Conservation (phyloP, 331 rosid genomes). For the Phaseolus coccineus region DNA sequence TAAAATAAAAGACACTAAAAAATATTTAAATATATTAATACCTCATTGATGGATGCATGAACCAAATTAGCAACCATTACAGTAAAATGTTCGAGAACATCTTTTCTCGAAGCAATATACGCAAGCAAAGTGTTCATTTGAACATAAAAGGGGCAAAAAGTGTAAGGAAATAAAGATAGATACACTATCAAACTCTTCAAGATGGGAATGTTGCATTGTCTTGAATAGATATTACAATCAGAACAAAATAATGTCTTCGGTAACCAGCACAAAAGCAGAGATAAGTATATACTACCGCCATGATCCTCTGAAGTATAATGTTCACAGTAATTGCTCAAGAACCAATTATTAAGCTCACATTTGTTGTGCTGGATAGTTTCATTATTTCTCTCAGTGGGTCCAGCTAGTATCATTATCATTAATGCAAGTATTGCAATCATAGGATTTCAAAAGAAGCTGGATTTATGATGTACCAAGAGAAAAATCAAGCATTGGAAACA, state of each 20-base stretch:
- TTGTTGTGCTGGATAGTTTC: constrained; percentile 8
- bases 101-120: no score
- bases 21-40: no score
- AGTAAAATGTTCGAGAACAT: no score
- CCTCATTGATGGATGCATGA: no score
- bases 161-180: no score
- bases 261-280: constrained; percentile 28
- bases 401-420: constrained; percentile 21
- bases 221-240: constrained; percentile 29
- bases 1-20: no score
- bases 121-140: no score
- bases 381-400: constrained; percentile 43
- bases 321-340: constrained; percentile 41
- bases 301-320: constrained; percentile 40
- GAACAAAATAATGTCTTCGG: constrained; percentile 37
- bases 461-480: constrained; percentile 35
- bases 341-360: neutral
- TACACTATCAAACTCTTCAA: neutral
- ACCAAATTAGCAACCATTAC: no score
- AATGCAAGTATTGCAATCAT: constrained; percentile 42
- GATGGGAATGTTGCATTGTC: constrained; percentile 27
- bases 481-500: constrained; percentile 35
- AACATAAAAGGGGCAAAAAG: no score
- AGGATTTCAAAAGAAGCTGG: constrained; percentile 31
- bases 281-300: constrained; percentile 30